Evolutionary conservation across 2,329 filamentous ascomycete species (phyloP).

Genomic region (Diplodia scrobiculata): DNA sequence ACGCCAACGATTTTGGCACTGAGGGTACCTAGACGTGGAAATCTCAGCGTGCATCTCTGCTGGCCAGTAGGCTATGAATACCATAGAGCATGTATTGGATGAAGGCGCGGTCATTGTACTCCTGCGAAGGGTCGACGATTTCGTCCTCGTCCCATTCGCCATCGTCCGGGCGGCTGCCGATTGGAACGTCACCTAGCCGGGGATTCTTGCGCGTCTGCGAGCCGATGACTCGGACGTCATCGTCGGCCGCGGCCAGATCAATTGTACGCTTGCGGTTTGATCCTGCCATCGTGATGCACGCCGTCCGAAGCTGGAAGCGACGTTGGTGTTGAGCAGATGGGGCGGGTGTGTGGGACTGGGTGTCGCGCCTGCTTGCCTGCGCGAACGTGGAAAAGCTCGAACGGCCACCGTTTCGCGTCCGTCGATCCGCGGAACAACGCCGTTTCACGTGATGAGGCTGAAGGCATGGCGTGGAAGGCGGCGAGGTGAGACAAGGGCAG

Average conservation of each 20-base stretch:
- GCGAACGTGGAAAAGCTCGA: not conserved
- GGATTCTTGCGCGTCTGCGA: slow-evolving; percentile 23
- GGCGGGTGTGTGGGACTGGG: not conserved
- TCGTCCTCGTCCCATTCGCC: slow-evolving; percentile 17
- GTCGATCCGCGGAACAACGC: slow-evolving; percentile 2
- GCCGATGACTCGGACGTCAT: slow-evolving; percentile 27
- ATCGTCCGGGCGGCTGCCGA: not conserved
- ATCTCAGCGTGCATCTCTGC: not conserved
- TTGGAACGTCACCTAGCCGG: slow-evolving; percentile 6
- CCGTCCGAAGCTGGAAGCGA: not conserved
- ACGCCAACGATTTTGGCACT: slow-evolving; percentile 62
- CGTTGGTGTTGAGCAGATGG: not conserved
- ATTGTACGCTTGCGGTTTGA: slow-evolving; percentile 40
- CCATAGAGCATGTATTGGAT: slow-evolving; percentile 27
- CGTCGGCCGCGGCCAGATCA: slow-evolving; percentile 47
- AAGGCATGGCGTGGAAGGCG: not conserved
- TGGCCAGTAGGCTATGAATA: not conserved
- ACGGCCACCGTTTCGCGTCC: slow-evolving; percentile 2
- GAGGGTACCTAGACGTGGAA: slow-evolving; percentile 37
- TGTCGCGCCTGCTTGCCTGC: not conserved
- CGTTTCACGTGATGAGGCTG: slow-evolving; percentile 19
- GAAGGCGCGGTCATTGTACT: slow-evolving; percentile 25
- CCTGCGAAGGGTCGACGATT: slow-evolving; percentile 14
- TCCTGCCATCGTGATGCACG: slow-evolving; percentile 33
- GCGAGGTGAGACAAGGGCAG: slow-evolving; percentile 2